Evolutionary conservation across 345 rosid species (phyloP).

Genomic region (Hypericum androsaemum): DNA sequence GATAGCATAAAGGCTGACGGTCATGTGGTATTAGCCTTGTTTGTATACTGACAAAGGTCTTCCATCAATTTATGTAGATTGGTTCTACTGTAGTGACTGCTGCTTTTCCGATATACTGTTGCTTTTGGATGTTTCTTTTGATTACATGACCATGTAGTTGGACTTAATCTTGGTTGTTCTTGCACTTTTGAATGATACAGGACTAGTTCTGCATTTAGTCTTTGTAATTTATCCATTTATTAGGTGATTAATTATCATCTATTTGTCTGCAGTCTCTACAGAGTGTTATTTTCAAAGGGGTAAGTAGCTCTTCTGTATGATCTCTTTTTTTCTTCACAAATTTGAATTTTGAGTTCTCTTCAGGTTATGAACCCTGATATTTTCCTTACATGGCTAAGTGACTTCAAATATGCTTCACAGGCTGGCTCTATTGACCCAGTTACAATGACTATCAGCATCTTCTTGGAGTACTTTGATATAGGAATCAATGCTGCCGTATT

Average conservation of each 20-base stretch:
- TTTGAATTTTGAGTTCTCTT: background rate
- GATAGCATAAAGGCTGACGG: too few relatives aligned
- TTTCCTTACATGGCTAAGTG: background rate
- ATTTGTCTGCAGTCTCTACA: constrained; percentile 73
- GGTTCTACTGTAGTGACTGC: too few relatives aligned
- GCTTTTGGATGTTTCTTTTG: too few relatives aligned
- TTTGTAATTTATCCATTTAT: too few relatives aligned
- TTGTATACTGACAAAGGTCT: too few relatives aligned
- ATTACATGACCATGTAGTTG: too few relatives aligned
- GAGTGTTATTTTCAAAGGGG: constrained; percentile 97
- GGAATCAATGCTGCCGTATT: constrained; percentile 79
- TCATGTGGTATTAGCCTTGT: too few relatives aligned
- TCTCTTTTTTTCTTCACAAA: constrained; percentile 2
- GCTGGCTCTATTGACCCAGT: constrained; percentile 96
- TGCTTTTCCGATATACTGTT: too few relatives aligned
- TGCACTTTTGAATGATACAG: too few relatives aligned
- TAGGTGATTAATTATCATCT: background rate
- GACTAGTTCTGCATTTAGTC: too few relatives aligned
- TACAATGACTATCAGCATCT: constrained; percentile 77
- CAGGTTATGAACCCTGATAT: constrained; percentile 1
- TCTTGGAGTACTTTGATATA: constrained; percentile 83
- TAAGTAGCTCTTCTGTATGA: constrained; percentile 13
- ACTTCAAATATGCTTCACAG: constrained; percentile 32
- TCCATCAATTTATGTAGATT: too few relatives aligned
- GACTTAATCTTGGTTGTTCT: too few relatives aligned